phyloP scores from a whole-genome alignment of 805 yeast species.

The Cyberlindnera lachancei region DNA sequence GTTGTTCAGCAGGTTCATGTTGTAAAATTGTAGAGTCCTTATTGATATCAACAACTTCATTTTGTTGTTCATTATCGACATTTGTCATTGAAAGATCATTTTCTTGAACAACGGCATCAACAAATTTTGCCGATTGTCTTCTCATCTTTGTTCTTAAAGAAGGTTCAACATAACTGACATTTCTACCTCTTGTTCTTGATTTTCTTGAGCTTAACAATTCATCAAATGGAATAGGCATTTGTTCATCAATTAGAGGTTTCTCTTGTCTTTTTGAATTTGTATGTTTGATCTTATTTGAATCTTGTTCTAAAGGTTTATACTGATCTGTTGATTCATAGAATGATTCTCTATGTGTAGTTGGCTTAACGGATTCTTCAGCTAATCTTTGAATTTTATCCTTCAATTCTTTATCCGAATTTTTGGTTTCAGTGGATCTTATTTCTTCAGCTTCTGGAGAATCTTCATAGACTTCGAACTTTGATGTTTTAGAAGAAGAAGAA shows the following conservation, averaged over 20 bases:
- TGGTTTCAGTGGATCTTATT: neutral
- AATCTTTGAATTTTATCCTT: constrained; percentile 12
- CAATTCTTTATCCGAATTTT: neutral
- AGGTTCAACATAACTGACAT: constrained; percentile 61
- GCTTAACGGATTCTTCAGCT: constrained; percentile 13
- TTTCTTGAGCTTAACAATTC: constrained; percentile 22
- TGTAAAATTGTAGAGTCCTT: neutral
- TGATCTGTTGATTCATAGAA: constrained; percentile 16
- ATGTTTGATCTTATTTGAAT: constrained; percentile 18
- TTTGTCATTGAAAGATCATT: constrained; percentile 6
- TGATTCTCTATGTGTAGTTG: constrained; percentile 1
- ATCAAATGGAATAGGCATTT: constrained; percentile 26
- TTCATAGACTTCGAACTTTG: constrained; percentile 17
- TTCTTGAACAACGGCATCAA: constrained; percentile 45
- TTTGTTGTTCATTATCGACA: neutral
- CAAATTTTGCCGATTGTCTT: constrained; percentile 49
- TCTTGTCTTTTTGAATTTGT: constrained; percentile 25
- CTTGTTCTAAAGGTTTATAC: constrained; percentile 17
- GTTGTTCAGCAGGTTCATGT: constrained; percentile 1
- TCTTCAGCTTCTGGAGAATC: constrained; percentile 13
- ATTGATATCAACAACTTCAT: neutral
- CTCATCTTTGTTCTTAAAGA: constrained; percentile 64
- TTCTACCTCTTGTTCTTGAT: constrained; percentile 46
- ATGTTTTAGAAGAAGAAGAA: neutral
- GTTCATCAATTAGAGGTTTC: constrained; percentile 29